These are phyloP conservation scores for Eucalyptus curtisii DNA, from an alignment of 345 rosid species.

Conservation along the genomic window DNA sequence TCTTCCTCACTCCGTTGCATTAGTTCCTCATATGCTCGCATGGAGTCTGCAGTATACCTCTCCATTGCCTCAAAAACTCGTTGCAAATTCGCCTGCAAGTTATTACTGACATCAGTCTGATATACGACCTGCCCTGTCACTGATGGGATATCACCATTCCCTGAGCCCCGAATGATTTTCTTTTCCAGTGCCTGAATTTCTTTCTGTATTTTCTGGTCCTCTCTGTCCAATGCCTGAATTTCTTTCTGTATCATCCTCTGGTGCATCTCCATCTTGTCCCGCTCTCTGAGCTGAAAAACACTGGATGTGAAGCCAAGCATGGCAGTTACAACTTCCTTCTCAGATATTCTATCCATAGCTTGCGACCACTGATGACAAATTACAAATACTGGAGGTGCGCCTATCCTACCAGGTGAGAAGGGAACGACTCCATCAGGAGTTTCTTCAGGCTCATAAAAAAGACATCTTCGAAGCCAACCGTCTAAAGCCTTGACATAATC, in stretches of 20 bases:
- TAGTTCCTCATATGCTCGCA: slow-evolving; percentile 73
- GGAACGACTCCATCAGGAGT: slow-evolving; percentile 81
- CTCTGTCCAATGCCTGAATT: slow-evolving; percentile 71
- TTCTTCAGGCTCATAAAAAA: slow-evolving; percentile 81
- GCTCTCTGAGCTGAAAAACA: slow-evolving; percentile 79
- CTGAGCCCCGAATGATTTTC: slow-evolving; percentile 44
- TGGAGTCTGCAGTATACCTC: slow-evolving; percentile 54
- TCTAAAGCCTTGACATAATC: slow-evolving; percentile 66
- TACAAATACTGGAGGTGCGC: slow-evolving; percentile 89
- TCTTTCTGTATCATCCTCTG: slow-evolving; percentile 53
- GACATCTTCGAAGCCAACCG: slow-evolving; percentile 77
- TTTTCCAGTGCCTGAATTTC: slow-evolving; percentile 86
- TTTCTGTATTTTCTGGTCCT: slow-evolving; percentile 81
- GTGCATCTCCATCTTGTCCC: slow-evolving; percentile 44
- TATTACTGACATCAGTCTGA: slow-evolving; percentile 61
- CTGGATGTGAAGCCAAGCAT: slow-evolving; percentile 52
- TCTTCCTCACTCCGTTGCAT: slow-evolving; percentile 65
- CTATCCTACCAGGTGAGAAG: slow-evolving; percentile 89
- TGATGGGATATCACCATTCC: slow-evolving; percentile 16
- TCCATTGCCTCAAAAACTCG: slow-evolving; percentile 85
- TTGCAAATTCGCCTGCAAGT: slow-evolving; percentile 62
- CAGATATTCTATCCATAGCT: slow-evolving; percentile 66
- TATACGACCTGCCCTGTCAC: slow-evolving; percentile 39
- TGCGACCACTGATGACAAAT: slow-evolving; percentile 96
- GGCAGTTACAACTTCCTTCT: slow-evolving; percentile 74